Base-by-base conservation (phyloP, 1,284 basidiomycete species). In the Ganoderma multipileum region DNA sequence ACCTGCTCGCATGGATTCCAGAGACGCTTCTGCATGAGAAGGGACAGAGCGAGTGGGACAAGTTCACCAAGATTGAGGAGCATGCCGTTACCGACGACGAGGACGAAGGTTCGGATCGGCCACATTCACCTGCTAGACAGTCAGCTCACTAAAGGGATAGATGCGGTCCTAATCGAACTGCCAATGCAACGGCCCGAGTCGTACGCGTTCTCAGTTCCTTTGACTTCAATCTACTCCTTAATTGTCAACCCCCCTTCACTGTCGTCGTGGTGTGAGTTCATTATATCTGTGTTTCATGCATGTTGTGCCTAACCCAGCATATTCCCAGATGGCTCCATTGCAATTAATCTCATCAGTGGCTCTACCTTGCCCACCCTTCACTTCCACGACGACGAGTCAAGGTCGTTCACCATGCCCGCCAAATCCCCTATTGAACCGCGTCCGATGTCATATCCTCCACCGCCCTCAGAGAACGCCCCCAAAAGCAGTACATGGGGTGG, bases 361-460 rank as follows among this genome's bases (percentile, higher is more conserved):
- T 88, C 95, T 50, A 96, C 95, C 0, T 86, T 98, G 0, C 95
- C 96, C 0, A 96, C 94, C 0, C 86, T 99, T 4, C 91, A 96
- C 80, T 99, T 99, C 79, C 97, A 99, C 78, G 97, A 99, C 76
- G 97, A 99, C 73, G 96, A 98, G 79, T 96, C 95, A 0, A 88
- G 87, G 39, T 95, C 95, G 9, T 88, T 91, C 80, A 87, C 86
- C 30, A 79, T 87, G 61, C 84, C 88, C n/a, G 80, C 84, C 16
- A 79, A 80, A 63, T 82, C 86, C 12, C 73, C 84, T 47, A 65
- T 65, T 69, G 74, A 75, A 58, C 63, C 61, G 66, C 74, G 81
- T 69, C 75, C 86, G 1, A 85, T 83, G 23, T 82, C 89, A 8
- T 93, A 93, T 75, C 91, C 91, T 33, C 90, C 90, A 33, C 86